Evolutionary conservation across 2,329 filamentous ascomycete species (phyloP), one percentile per base, ranked within the genome.

Genomic region (Alternaria incomplexa): DNA sequence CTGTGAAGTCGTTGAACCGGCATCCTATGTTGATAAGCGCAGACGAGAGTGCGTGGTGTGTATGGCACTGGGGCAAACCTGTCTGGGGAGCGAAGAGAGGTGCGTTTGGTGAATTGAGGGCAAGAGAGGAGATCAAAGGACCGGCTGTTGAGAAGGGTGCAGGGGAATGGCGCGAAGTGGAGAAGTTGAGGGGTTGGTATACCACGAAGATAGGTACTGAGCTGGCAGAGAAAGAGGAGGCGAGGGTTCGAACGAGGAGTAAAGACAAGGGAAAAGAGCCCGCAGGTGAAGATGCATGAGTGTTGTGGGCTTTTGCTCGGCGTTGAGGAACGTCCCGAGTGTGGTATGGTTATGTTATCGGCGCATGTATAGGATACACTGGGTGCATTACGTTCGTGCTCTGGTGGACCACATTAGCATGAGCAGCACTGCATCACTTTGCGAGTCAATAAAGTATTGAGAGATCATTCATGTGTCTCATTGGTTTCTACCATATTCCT

Each of bases 41-140:
- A 1, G 82, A 83, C 6, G 77, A 80, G 51, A 83, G 81, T 56
- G 77, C 75, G 3, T 85, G 83, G 83, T 83, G 81, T 60, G 83
- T 84, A 3, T 85, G 83, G 82, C 72, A 81, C 5, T 82, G 70
- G 56, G 72, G 68, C 0, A 76, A 68, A 65, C 74, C 61, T 44
- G 66, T 70, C 17, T 78, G 72, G 75, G 76, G 74, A 0, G 59
- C 54, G 10, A 71, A 72, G 52, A 73, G 64, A 6, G 71, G 72
- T 20, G 58, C 63, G 23, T 77, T 71, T 57, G 76, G 73, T 40
- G 78, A 77, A 36, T 46, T 74, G 20, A 67, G 65, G 66, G 66
- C 69, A 40, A 67, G 73, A 54, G 83, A 85, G 64, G 83, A 84
- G 68, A 70, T 82, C 5, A 82, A 77, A 28, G 83, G 83, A 1